Evolutionary conservation across 805 yeast species (phyloP).

Genomic region (Tetrapisispora arboricola): DNA sequence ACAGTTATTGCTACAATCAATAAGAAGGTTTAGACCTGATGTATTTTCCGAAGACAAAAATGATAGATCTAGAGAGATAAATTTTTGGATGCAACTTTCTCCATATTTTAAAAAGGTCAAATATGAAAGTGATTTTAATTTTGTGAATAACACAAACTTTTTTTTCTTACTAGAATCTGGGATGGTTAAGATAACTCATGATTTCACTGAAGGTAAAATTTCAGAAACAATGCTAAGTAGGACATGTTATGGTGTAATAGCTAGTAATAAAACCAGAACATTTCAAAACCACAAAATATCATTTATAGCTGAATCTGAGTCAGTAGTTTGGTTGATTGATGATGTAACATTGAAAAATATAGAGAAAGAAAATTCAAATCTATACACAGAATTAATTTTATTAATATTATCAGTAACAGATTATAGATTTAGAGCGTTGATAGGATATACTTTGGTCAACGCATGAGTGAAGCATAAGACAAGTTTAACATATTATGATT

Average conservation of each 20-base stretch:
- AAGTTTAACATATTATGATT: too few species aligned
- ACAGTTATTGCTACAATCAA: conserved; percentile 20
- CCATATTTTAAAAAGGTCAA: conserved; percentile 44
- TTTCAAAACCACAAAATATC: conserved; percentile 31
- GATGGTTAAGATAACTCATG: conserved; percentile 40
- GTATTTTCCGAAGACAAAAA: conserved; percentile 17
- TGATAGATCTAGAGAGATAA: conserved; percentile 32
- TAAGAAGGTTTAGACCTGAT: conserved; percentile 22
- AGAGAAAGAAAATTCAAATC: conserved; percentile 37
- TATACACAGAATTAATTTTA: conserved; percentile 54
- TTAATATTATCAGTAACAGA: conserved; percentile 54
- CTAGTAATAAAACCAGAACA: conserved; percentile 13
- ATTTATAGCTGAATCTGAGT: conserved; percentile 49
- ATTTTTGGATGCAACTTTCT: conserved; percentile 56
- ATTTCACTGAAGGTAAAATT: conserved; percentile 35
- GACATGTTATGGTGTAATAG: conserved; percentile 44
- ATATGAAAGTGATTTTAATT: conserved; percentile 42
- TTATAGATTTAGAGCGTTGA: conserved; percentile 62
- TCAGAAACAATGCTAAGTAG: conserved; percentile 41
- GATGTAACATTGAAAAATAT: conserved; percentile 36
- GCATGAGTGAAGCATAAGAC: conserved; percentile 22
- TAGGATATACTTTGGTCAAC: conserved; percentile 66
- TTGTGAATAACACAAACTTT: conserved; percentile 22
- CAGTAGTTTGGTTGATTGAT: conserved; percentile 61
- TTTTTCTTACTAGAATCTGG: conserved; percentile 54